These are phyloP conservation scores for Oemleria cerasiformis DNA, from an alignment of 306 rosid species.

Conservation along the genomic window DNA sequence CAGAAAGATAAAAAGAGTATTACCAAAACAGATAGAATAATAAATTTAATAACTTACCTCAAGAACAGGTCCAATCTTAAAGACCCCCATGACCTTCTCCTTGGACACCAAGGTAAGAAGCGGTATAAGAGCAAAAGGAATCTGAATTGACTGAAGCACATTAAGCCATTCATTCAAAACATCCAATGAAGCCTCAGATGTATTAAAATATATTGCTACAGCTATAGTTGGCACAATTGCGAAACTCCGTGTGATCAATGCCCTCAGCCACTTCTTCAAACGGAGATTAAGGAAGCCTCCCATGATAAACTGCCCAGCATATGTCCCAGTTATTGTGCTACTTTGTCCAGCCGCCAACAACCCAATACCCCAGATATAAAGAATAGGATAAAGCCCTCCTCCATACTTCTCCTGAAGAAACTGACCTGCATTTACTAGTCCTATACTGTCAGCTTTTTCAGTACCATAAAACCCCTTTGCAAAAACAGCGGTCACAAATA, in stretches of 20 bases:
- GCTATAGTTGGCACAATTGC: slow-evolving; percentile 81
- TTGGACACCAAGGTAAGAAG: slow-evolving; percentile 80
- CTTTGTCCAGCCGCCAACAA: slow-evolving; percentile 92
- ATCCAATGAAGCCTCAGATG: slow-evolving; percentile 72
- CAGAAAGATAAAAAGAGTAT: not conserved
- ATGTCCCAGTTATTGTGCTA: slow-evolving; percentile 87
- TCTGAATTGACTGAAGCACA: slow-evolving; percentile 87
- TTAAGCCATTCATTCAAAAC: slow-evolving; percentile 86
- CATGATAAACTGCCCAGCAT: slow-evolving; percentile 93
- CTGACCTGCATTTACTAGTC: slow-evolving; percentile 84
- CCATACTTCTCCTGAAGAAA: slow-evolving; percentile 82
- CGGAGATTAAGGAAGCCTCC: slow-evolving; percentile 92
- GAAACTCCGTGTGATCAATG: slow-evolving; percentile 78
- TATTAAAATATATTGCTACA: slow-evolving; percentile 71
- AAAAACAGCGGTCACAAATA: slow-evolving; percentile 75
- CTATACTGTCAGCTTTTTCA: slow-evolving; percentile 60
- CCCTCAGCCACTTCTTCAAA: slow-evolving; percentile 87
- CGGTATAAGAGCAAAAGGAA: slow-evolving; percentile 89
- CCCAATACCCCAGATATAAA: slow-evolving; percentile 89
- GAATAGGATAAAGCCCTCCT: slow-evolving; percentile 76
- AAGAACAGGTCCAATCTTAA: slow-evolving; percentile 69
- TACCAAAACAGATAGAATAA: not conserved
- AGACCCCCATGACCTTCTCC: slow-evolving; percentile 82
- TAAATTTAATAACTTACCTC: slow-evolving; percentile 46
- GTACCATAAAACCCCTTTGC: slow-evolving; percentile 78